Evolutionary conservation across 148 eudicot genomes (phyloP).

Genomic region (Agrostemma githago): DNA sequence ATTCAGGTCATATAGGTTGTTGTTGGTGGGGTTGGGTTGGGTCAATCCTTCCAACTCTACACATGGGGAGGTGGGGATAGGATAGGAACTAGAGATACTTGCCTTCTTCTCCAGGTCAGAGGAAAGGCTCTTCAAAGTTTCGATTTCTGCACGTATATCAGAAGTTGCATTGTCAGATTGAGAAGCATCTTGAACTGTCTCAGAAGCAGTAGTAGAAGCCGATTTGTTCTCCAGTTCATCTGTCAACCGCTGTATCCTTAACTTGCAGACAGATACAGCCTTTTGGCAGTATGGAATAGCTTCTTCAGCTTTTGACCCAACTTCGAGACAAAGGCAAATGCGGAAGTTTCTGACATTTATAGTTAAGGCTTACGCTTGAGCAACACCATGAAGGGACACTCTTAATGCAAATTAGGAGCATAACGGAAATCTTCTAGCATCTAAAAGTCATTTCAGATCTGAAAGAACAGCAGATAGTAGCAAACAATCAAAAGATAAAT

Average conservation of each 20-base stretch:
- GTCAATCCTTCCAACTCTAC: background rate
- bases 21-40: background rate
- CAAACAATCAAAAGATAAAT: background rate
- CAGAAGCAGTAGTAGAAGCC: slow-evolving; percentile 31
- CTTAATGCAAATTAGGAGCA: background rate
- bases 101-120: slow-evolving; percentile 88
- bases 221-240: slow-evolving; percentile 43
- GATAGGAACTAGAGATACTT: slow-evolving; percentile 24
- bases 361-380: slow-evolving; percentile 42
- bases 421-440: background rate
- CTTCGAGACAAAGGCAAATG: slow-evolving; percentile 80
- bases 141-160: slow-evolving; percentile 62
- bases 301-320: slow-evolving; percentile 72
- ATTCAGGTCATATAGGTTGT: background rate
- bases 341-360: slow-evolving; percentile 64
- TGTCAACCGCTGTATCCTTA: slow-evolving; percentile 61
- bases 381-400: background rate
- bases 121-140: slow-evolving; percentile 51
- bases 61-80: background rate
- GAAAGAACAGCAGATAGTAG: background rate
- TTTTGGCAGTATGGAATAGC: slow-evolving; percentile 89
- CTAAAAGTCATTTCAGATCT: background rate
- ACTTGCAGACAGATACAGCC: slow-evolving; percentile 77
- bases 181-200: slow-evolving; percentile 28
- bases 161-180: slow-evolving; percentile 34